These are phyloP conservation scores for Kregervanrija delftensis DNA, from an alignment of 805 yeast genomes.

Conservation along the genomic window DNA sequence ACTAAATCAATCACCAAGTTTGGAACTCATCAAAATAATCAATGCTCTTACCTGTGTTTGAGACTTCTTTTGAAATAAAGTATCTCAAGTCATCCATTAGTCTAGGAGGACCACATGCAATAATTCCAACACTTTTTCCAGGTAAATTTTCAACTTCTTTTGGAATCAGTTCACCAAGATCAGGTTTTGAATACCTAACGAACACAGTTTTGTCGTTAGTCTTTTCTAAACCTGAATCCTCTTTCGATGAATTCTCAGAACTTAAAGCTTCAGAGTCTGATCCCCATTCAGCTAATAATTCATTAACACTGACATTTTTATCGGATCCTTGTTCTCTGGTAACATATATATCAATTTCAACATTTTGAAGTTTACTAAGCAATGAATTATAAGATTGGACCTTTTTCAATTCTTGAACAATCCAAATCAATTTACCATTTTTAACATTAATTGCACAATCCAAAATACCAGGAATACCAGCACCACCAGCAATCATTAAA, in stretches of 20 bases:
- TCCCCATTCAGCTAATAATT: background rate
- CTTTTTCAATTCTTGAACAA: conserved; percentile 41
- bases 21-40: conserved; percentile 74
- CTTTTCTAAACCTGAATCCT: conserved; percentile 7
- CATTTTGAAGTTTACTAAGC: conserved; percentile 19
- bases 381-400: conserved; percentile 34
- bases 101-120: conserved; percentile 40
- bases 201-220: conserved; percentile 23
- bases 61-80: conserved; percentile 36
- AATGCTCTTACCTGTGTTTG: conserved; percentile 39
- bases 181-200: conserved; percentile 33
- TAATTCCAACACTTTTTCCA: conserved; percentile 34
- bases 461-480: conserved; percentile 55
- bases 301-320: background rate
- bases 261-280: background rate
- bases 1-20: conserved; percentile 42
- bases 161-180: conserved; percentile 26
- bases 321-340: conserved; percentile 25
- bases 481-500: conserved; percentile 61
- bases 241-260: conserved; percentile 5
- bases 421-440: conserved; percentile 50
- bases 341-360: conserved; percentile 30
- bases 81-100: conserved; percentile 47
- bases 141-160: conserved; percentile 27
- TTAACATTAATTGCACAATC: conserved; percentile 30